These are phyloP conservation scores for Schrenkiella parvula DNA, from an alignment of 345 rosid genomes.

Conservation along the genomic window DNA sequence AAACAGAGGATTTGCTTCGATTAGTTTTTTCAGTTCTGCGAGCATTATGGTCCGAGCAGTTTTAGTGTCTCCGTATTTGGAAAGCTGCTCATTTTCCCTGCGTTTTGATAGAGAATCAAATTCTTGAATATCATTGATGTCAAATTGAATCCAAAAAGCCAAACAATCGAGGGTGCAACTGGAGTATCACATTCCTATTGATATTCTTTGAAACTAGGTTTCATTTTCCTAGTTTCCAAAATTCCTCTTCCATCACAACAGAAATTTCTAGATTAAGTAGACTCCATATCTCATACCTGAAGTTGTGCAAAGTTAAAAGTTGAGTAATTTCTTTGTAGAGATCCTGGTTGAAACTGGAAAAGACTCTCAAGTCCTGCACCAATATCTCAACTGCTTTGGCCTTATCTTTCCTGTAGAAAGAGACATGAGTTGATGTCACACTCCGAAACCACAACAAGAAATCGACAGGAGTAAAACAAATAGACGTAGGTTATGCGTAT, in stretches of 20 bases:
- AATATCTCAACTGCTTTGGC: constrained; percentile 82
- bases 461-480: not conserved
- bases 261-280: not conserved
- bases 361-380: constrained; percentile 70
- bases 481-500: not conserved
- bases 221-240: not conserved
- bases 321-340: constrained; percentile 80
- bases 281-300: constrained; percentile 43
- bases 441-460: not conserved
- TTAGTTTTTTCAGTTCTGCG: constrained; percentile 62
- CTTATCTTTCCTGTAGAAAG: constrained; percentile 56
- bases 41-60: constrained; percentile 72
- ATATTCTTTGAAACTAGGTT: not conserved
- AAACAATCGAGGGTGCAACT: not conserved
- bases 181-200: not conserved
- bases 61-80: constrained; percentile 77
- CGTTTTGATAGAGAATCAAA: constrained; percentile 9
- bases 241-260: not conserved
- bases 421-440: constrained; percentile 11
- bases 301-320: constrained; percentile 65
- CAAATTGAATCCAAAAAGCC: not conserved
- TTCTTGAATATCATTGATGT: not conserved
- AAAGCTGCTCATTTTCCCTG: constrained; percentile 85
- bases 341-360: constrained; percentile 67
- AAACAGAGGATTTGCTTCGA: constrained; percentile 74